Percentiles rank a stretch among this genome's conserved stretches.
Conservation (phyloP, 805 yeast species). For the Candida wancherniae region DNA sequence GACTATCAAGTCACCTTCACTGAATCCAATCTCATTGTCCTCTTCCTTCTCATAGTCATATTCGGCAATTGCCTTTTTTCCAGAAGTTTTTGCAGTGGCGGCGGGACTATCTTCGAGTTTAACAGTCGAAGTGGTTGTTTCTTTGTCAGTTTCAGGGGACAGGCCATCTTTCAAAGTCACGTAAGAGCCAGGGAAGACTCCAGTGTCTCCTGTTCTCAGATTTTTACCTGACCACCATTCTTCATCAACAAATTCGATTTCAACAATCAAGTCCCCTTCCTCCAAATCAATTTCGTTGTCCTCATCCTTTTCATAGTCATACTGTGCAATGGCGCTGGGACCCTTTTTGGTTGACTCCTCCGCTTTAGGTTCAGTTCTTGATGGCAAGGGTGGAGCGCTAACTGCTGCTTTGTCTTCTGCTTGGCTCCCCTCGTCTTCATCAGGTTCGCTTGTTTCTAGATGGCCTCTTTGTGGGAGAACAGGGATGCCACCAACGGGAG, state of each 20-base stretch:
- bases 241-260: conserved; percentile 65
- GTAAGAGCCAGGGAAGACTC: conserved; percentile 55
- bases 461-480: no score
- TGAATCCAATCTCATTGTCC: conserved; percentile 83
- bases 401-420: conserved; percentile 1
- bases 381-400: conserved; percentile 13
- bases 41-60: conserved; percentile 87
- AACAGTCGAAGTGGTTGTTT: conserved; percentile 9
- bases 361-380: no score
- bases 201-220: conserved; percentile 41
- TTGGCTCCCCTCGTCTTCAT: conserved; percentile 25
- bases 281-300: conserved; percentile 66
- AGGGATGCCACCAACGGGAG: no score
- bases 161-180: conserved; percentile 34
- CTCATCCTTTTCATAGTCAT: conserved; percentile 72
- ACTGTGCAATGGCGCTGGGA: conserved; percentile 68
- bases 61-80: conserved; percentile 55
- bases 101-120: conserved; percentile 14
- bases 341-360: no score
- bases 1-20: conserved; percentile 74
- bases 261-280: conserved; percentile 64
- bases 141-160: conserved; percentile 1
- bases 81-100: conserved; percentile 10
- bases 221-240: conserved; percentile 63
- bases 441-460: conserved; percentile 10